Evolutionary conservation across 306 rosid species (phyloP), one percentile per base, ranked within the genome.

Genomic region (Leucaena leucocephala): DNA sequence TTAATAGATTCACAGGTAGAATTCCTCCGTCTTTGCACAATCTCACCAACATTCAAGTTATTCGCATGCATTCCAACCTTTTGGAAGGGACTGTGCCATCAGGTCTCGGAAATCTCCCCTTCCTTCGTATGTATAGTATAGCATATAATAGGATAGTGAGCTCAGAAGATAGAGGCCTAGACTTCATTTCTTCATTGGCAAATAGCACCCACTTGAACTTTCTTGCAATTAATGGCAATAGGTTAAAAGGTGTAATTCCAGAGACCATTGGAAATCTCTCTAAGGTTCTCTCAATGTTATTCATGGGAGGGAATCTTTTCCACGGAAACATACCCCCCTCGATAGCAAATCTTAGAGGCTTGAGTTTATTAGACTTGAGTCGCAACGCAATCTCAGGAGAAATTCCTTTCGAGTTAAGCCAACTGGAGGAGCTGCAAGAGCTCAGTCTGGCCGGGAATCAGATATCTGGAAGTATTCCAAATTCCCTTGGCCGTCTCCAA

Each of bases 1-100:
- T 62, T 33, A 62, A 62, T 34, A 62, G 68, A 62, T 62, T 62
- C 19, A 62, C 68, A 33, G 68, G 68, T 49, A 63, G 69, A 36
- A 87, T 93, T 81, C 98, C 98, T 2, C 84, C 78, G 22, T 93
- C 98, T 22, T 68, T 93, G 54, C 92, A 91, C 68, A 93, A 93
- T 36, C 89, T 91, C 65, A 86, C 93, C 8, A 85, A 87, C 34
- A 90, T 90, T 62, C 36, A 67, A 69, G 46, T 83, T 55, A 87
- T 93, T 15, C 78, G 93, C 0, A 82, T 91, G 81, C 87, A 83
- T 2, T 27, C 65, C 67, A 93, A 90, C 75, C 72, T 66, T 43
- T 75, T 87, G 19, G 93, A 88, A 79, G 97, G 97, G 27, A 80
- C 87, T 6, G 86, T 91, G 46, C 95, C 97, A 70, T 91, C 93